A percentile compares a stretch with the other conserved stretches of the same genome.
Conservation (phyloP, 441 rosid genomes). For the Geranium incanum region DNA sequence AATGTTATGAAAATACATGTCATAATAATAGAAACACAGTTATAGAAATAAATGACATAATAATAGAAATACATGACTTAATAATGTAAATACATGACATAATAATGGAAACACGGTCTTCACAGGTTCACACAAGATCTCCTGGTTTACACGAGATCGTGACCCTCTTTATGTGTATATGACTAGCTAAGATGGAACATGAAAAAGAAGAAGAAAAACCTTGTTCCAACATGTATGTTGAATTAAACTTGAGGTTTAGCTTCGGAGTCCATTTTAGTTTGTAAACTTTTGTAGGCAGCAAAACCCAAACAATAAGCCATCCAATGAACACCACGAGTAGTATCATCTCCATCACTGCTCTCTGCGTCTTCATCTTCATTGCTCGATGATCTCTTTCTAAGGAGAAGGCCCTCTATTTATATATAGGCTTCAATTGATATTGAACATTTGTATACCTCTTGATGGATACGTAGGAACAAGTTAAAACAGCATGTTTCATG, state of each 20-base stretch:
- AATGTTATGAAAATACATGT: too few relatives aligned
- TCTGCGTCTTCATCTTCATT: neutral
- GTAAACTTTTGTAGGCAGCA: slow-evolving; percentile 38
- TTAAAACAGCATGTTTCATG: neutral
- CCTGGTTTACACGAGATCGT: too few relatives aligned
- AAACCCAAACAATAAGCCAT: slow-evolving; percentile 38
- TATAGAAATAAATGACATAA: too few relatives aligned
- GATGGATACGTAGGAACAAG: neutral
- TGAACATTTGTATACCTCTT: neutral
- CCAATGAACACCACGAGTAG: slow-evolving; percentile 30
- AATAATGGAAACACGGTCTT: too few relatives aligned
- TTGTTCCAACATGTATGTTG: slow-evolving; percentile 36
- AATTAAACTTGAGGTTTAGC: slow-evolving; percentile 19
- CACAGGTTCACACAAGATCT: too few relatives aligned
- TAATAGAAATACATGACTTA: too few relatives aligned
- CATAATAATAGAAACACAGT: too few relatives aligned
- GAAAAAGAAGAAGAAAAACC: slow-evolving; percentile 20
- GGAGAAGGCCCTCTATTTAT: too few relatives aligned
- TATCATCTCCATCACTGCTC: neutral
- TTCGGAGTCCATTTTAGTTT: slow-evolving; percentile 25
- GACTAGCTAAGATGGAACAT: neutral
- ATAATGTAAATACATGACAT: too few relatives aligned
- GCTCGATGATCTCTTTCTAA: neutral
- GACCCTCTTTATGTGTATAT: neutral
- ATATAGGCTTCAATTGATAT: too few relatives aligned